Percentiles rank a stretch among this genome's conserved stretches.
phyloP scores from a whole-genome alignment of 2,329 filamentous ascomycete species.

The Neofusicoccum ribis region DNA sequence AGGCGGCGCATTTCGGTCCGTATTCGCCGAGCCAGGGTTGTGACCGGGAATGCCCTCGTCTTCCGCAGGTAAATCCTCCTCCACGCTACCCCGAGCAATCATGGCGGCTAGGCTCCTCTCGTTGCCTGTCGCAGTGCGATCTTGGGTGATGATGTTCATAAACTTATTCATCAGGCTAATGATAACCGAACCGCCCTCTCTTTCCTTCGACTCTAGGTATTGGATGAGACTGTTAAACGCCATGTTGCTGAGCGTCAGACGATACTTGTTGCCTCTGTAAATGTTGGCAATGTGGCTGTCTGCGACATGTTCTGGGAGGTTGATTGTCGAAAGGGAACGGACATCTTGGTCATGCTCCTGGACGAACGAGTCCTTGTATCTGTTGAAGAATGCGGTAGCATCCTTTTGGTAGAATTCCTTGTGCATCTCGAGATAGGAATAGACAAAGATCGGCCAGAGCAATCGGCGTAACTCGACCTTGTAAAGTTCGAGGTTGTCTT shows the following conservation, averaged over 20 bases:
- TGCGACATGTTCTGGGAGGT: slow-evolving; percentile 72
- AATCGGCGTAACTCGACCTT: slow-evolving; percentile 89
- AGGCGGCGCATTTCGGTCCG: slow-evolving; percentile 58
- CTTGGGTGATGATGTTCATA: slow-evolving; percentile 60
- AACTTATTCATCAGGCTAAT: slow-evolving; percentile 68
- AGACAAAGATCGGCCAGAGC: slow-evolving; percentile 91
- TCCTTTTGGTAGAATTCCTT: slow-evolving; percentile 70
- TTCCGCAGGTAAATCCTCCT: slow-evolving; percentile 62
- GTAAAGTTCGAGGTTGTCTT: slow-evolving; percentile 91
- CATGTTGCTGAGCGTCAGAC: slow-evolving; percentile 83
- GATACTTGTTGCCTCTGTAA: slow-evolving; percentile 85
- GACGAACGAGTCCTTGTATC: slow-evolving; percentile 70
- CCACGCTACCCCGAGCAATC: slow-evolving; percentile 55
- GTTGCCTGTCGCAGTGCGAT: slow-evolving; percentile 54
- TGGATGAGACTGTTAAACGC: slow-evolving; percentile 81
- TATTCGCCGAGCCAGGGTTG: slow-evolving; percentile 63
- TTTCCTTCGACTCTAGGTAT: slow-evolving; percentile 83
- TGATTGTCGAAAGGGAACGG: slow-evolving; percentile 70
- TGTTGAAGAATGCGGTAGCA: slow-evolving; percentile 70
- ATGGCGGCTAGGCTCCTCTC: slow-evolving; percentile 63
- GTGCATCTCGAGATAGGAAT: slow-evolving; percentile 83
- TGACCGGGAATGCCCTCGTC: slow-evolving; percentile 71
- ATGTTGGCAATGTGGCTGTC: slow-evolving; percentile 77
- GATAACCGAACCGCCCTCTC: slow-evolving; percentile 76
- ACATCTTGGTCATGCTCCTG: slow-evolving; percentile 79